Percentiles rank a stretch among this genome's conserved stretches.
phyloP scores from a whole-genome alignment of 2,329 filamentous ascomycete genomes.

The Verticillium klebahnii region DNA sequence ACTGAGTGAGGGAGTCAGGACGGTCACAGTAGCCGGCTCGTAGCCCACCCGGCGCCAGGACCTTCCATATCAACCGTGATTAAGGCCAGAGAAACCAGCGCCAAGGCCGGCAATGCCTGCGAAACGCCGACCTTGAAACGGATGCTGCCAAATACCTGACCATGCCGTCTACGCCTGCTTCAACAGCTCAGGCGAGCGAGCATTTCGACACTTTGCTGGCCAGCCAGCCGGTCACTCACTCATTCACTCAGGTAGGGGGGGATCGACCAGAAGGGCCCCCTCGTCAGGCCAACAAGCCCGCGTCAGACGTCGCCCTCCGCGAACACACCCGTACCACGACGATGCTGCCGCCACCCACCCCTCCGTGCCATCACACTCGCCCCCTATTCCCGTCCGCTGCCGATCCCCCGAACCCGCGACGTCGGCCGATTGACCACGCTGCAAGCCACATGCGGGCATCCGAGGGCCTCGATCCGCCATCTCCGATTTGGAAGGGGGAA shows the following conservation, averaged over 20 bases:
- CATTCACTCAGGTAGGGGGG: too few species aligned
- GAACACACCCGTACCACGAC: background rate
- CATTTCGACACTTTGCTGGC: background rate
- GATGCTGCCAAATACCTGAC: background rate
- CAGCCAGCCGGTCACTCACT: too few species aligned
- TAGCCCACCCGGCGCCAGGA: background rate
- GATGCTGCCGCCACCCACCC: background rate
- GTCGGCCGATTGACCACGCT: background rate
- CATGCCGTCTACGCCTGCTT: background rate
- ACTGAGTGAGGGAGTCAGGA: background rate
- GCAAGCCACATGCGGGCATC: background rate
- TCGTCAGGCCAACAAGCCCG: too few species aligned
- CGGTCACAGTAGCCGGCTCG: background rate
- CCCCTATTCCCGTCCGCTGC: background rate
- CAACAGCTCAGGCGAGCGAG: background rate
- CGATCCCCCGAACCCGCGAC: background rate
- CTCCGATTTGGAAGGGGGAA: background rate
- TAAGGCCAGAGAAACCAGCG: background rate
- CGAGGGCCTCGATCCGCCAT: background rate
- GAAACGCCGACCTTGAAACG: background rate
- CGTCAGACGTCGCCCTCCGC: too few species aligned
- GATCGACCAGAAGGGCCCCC: too few species aligned
- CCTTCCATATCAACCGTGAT: background rate
- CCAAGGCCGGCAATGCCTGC: background rate
- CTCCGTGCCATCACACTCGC: background rate